Conservation (phyloP, 2,329 filamentous ascomycete genomes). For the Lasiodiplodia sp. region DNA sequence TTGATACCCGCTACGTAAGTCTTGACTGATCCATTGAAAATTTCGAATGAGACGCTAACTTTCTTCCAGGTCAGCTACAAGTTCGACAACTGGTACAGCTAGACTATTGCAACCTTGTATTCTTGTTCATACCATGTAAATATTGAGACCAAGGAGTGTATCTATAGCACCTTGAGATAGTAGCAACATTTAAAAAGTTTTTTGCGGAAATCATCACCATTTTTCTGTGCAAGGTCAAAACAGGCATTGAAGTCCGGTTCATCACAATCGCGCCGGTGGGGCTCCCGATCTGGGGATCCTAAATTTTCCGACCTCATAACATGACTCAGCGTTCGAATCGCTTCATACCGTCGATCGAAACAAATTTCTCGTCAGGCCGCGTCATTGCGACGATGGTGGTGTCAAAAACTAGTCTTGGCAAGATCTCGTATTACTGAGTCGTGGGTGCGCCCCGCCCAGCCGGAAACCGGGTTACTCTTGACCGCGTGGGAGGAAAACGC, state of each 20-base stretch:
- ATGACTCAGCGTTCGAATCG: no score
- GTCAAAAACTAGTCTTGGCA: neutral
- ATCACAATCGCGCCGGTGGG: no score
- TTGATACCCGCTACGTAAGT: slow-evolving; percentile 31
- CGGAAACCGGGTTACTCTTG: neutral
- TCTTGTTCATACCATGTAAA: neutral
- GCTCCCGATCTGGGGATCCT: no score
- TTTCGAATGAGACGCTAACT: neutral
- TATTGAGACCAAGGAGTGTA: neutral
- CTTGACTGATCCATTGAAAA: neutral
- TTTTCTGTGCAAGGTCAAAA: neutral
- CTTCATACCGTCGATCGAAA: no score
- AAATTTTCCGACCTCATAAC: no score
- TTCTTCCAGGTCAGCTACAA: neutral
- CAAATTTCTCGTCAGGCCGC: neutral
- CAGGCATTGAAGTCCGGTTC: no score
- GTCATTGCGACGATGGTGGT: neutral
- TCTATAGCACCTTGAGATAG: neutral
- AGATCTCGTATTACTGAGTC: neutral
- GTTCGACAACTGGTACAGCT: slow-evolving; percentile 23
- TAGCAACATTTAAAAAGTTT: no score
- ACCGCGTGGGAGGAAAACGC: neutral
- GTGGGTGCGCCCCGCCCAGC: neutral
- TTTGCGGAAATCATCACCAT: neutral
- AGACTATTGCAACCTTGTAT: neutral